phyloP scores from a whole-genome alignment of 305 asterid species.

The Solanum hybrid region DNA sequence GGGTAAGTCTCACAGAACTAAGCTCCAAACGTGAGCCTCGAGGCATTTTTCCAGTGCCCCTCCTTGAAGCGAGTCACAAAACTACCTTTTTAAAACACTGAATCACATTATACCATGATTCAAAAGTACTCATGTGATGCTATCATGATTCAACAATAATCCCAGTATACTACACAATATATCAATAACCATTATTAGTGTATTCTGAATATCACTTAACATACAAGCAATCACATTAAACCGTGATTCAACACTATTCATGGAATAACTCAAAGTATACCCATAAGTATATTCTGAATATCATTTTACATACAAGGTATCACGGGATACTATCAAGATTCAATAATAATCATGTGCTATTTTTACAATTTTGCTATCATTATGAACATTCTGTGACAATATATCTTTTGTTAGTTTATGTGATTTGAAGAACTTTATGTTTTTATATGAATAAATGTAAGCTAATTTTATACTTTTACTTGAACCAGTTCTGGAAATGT shows the following conservation, averaged over 20 bases:
- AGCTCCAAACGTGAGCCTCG: background rate
- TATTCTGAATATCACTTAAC: background rate
- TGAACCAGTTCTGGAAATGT: too few species aligned
- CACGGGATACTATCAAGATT: background rate
- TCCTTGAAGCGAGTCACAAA: background rate
- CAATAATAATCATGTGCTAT: background rate
- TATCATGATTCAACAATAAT: background rate
- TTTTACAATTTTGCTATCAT: too few species aligned
- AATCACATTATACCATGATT: background rate
- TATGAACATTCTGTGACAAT: too few species aligned
- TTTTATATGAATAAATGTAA: too few species aligned
- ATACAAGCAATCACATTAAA: background rate
- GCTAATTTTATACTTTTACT: too few species aligned
- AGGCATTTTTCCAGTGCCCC: background rate
- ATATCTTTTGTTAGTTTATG: too few species aligned
- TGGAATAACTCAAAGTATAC: too few species aligned
- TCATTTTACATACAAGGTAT: too few species aligned
- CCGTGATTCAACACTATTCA: background rate
- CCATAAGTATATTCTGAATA: too few species aligned
- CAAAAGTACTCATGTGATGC: background rate
- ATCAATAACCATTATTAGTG: background rate
- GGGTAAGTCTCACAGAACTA: background rate
- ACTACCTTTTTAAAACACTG: background rate
- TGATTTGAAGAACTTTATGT: too few species aligned
- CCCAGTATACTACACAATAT: background rate